A percentile compares a stretch with the other conserved stretches of the same genome.
phyloP scores from a whole-genome alignment of 2,329 filamentous ascomycete genomes.

The Fusarium fracticaudum region DNA sequence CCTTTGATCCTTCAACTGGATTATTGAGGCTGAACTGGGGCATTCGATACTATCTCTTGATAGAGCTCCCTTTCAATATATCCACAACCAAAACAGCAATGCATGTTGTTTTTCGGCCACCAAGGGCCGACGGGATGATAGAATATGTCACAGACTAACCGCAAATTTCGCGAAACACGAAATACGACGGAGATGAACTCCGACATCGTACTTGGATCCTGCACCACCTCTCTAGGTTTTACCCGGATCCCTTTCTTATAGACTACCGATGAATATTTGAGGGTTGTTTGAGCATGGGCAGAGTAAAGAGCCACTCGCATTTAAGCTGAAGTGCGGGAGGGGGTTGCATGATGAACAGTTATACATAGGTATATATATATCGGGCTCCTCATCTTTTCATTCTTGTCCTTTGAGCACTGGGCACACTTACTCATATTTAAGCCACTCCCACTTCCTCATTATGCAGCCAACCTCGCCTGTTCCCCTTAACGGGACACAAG shows the following conservation, averaged over 20 bases:
- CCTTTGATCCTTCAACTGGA: neutral
- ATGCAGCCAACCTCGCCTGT: slow-evolving; percentile 23
- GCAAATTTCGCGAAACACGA: slow-evolving; percentile 1
- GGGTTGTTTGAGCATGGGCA: neutral
- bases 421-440: neutral
- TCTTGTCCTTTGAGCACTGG: neutral
- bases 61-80: neutral
- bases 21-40: neutral
- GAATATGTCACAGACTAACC: neutral
- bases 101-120: neutral
- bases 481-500: slow-evolving; percentile 36
- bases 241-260: neutral
- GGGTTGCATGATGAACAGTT: neutral
- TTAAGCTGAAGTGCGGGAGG: neutral
- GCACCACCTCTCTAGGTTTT: neutral
- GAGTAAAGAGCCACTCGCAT: neutral
- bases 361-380: neutral
- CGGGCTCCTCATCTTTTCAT: neutral
- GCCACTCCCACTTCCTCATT: neutral
- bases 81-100: neutral
- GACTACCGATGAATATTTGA: no score
- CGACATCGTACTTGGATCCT: neutral
- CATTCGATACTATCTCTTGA: neutral
- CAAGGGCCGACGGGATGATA: neutral
- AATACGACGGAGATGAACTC: neutral